phyloP scores from a whole-genome alignment of 139 green algal species.

The Monoraphidium neglectum region DNA sequence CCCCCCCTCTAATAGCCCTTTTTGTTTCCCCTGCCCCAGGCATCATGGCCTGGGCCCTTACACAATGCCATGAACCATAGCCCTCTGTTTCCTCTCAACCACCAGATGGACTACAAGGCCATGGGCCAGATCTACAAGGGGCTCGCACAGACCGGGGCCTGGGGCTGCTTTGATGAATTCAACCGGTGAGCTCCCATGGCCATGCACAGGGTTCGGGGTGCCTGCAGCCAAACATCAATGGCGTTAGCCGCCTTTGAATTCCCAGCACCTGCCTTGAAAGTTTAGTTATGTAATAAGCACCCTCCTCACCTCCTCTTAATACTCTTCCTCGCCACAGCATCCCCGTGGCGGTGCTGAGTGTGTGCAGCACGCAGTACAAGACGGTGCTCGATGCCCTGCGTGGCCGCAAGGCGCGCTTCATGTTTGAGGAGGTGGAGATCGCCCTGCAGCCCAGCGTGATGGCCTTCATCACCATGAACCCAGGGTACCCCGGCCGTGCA shows the following conservation, averaged over 20 bases:
- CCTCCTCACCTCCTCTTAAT: too few species aligned
- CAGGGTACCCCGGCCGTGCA: conserved; percentile 26
- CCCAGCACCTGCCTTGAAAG: too few species aligned
- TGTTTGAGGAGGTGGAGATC: conserved; percentile 83
- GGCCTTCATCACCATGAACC: conserved; percentile 94
- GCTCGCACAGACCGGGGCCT: conserved; percentile 89
- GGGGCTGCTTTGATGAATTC: conserved; percentile 97
- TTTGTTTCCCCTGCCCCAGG: too few species aligned
- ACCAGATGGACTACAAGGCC: conserved; percentile 92
- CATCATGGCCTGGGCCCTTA: too few species aligned
- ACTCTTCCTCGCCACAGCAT: conserved; percentile 6
- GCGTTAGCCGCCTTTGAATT: too few species aligned
- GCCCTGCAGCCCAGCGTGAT: conserved; percentile 70
- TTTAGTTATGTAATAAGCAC: too few species aligned
- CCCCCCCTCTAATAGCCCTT: too few species aligned
- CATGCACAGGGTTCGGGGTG: too few species aligned
- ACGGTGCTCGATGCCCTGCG: conserved; percentile 91
- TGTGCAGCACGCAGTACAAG: conserved; percentile 96
- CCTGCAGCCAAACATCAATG: too few species aligned
- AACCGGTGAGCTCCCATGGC: conserved; percentile 56
- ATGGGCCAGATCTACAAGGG: conserved; percentile 93
- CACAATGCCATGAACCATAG: too few species aligned
- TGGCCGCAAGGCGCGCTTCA: conserved; percentile 73
- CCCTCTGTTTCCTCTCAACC: too few species aligned
- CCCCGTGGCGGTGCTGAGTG: conserved; percentile 88